Conservation (phyloP, 1,139 yeast genomes). For the Protomyces arabidopsidicola region DNA sequence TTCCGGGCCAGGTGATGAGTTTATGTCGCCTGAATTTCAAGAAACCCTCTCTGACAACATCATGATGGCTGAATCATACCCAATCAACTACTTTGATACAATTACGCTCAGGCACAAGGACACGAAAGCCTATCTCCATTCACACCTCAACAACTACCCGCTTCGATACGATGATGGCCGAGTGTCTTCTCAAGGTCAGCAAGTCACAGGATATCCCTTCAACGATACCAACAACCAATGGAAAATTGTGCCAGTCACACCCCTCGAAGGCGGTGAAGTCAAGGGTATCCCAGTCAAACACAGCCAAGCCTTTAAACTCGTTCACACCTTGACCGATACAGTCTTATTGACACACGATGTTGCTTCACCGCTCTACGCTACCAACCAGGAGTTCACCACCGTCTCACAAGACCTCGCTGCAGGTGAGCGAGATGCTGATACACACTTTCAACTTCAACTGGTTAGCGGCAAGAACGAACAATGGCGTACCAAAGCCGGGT, state of each 20-base stretch:
- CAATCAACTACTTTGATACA: slow-evolving; percentile 67
- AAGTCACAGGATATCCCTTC: slow-evolving; percentile 67
- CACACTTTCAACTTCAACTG: slow-evolving; percentile 66
- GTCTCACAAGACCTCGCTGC: slow-evolving; percentile 56
- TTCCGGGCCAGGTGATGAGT: slow-evolving; percentile 93
- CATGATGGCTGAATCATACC: slow-evolving; percentile 64
- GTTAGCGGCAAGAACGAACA: slow-evolving; percentile 52
- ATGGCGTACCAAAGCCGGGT: slow-evolving; percentile 65
- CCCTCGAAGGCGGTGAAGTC: slow-evolving; percentile 42
- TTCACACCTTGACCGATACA: slow-evolving; percentile 76
- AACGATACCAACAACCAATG: slow-evolving; percentile 72
- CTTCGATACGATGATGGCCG: slow-evolving; percentile 94
- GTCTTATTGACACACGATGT: slow-evolving; percentile 87
- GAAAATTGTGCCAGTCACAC: slow-evolving; percentile 71
- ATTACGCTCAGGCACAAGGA: slow-evolving; percentile 73
- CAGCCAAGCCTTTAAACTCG: slow-evolving; percentile 70
- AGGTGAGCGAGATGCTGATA: slow-evolving; percentile 61
- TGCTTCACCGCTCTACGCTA: slow-evolving; percentile 87
- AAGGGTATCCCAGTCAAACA: slow-evolving; percentile 50
- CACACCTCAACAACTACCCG: slow-evolving; percentile 72
- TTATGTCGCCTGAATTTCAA: slow-evolving; percentile 91
- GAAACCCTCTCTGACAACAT: slow-evolving; percentile 83
- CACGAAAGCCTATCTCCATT: slow-evolving; percentile 72
- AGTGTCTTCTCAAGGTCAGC: slow-evolving; percentile 90
- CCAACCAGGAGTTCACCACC: slow-evolving; percentile 87